phyloP scores from a whole-genome alignment of 208 protist genomes.

The Vickermania ingenoplastis region DNA sequence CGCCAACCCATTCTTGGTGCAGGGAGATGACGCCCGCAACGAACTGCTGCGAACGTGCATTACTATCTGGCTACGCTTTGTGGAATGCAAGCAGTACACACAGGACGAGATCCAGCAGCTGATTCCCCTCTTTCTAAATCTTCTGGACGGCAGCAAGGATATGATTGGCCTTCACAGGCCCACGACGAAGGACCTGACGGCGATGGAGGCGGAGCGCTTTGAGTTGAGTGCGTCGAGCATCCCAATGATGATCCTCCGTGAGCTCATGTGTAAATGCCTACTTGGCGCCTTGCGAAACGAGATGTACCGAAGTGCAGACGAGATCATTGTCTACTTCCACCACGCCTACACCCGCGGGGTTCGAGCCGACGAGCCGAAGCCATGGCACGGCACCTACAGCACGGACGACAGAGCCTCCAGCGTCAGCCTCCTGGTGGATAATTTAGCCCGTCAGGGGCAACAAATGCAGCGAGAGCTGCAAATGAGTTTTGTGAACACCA shows the following conservation, averaged over 20 bases:
- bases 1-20: constrained; percentile 58
- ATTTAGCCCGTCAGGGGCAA: not conserved
- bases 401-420: not conserved
- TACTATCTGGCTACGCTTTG: constrained; percentile 35
- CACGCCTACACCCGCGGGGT: constrained; percentile 10
- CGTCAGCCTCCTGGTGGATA: not conserved
- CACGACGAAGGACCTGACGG: constrained; percentile 1
- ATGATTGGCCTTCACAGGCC: constrained; percentile 9
- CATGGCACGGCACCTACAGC: constrained; percentile 4
- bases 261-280: constrained; percentile 57
- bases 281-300: constrained; percentile 26
- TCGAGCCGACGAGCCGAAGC: constrained; percentile 6
- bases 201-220: constrained; percentile 16
- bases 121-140: constrained; percentile 35
- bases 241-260: constrained; percentile 37
- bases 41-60: constrained; percentile 33
- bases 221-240: constrained; percentile 32
- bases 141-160: constrained; percentile 49
- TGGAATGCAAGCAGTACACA: constrained; percentile 42
- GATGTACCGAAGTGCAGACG: constrained; percentile 35
- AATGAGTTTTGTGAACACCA: not conserved
- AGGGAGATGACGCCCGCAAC: constrained; percentile 33
- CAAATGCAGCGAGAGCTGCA: constrained; percentile 2
- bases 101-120: constrained; percentile 29
- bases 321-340: constrained; percentile 50